Evolutionary conservation across 805 yeast species (phyloP), one percentile per base, ranked within the genome.

Genomic region (Cyberlindnera mrakii): DNA sequence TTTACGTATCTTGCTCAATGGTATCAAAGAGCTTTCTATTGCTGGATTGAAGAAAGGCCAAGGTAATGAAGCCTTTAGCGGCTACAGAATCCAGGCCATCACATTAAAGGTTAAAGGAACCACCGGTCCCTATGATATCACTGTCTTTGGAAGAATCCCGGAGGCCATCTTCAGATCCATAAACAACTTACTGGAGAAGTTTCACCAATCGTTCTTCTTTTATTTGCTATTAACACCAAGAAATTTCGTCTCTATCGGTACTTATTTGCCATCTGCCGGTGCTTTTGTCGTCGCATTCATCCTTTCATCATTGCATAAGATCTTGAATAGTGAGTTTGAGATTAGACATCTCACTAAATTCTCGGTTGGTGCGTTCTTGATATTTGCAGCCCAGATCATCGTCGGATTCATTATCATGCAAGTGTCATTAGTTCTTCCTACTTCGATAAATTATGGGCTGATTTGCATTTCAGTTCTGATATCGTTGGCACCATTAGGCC

Each of bases 131-230:
- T 71, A 70, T 43, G 98, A 93, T 64, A 80, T 91, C 44, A 91
- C 98, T 1, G 88, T 93, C 20, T 82, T 85, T 60, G 99, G 98
- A 5, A 77, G 98, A 59, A 74, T 91, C 3, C 76, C 88, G 16
- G 99, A 93, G 64, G 87, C 95, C 3, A 69, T 84, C 8, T 81
- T 90, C 58, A 75, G 99, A 47, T 81, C 96, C 0, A 85, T 93
- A 31, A 93, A 93, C 66, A 93, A 93, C 60, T 71, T 93, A 52
- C 69, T 91, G 32, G 99, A 93, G 62, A 95, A 91, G 60, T 91
- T 91, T 64, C 99, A 93, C 64, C 99, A 93, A 64, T 87, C 96
- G 1, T 93, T 89, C 57, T 93, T 93, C 70, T 93, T 90, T 59
- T 93, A 91, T 65, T 71, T 91, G 51, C 61, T 93, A 65, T 63